These are phyloP conservation scores for Noccaea bulbosa DNA, from an alignment of 345 rosid genomes.

Conservation along the genomic window DNA sequence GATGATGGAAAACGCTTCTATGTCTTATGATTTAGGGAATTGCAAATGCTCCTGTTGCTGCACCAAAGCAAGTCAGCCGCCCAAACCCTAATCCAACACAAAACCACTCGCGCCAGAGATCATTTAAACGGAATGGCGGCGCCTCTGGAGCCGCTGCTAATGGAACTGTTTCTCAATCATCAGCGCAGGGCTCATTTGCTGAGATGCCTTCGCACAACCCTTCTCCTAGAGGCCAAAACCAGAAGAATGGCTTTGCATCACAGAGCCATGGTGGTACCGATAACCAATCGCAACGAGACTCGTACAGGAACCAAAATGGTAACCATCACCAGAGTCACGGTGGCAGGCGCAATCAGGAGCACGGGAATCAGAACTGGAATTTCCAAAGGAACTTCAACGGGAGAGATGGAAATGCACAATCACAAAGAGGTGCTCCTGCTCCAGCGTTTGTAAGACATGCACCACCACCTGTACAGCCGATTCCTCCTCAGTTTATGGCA, in stretches of 20 bases:
- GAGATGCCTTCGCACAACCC: slow-evolving; percentile 35
- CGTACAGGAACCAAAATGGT: slow-evolving; percentile 69
- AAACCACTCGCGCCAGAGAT: slow-evolving; percentile 40
- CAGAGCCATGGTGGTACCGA: slow-evolving; percentile 59
- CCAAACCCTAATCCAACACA: slow-evolving; percentile 29
- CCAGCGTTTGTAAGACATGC: slow-evolving; percentile 66
- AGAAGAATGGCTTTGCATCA: slow-evolving; percentile 57
- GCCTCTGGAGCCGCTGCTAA: slow-evolving; percentile 36
- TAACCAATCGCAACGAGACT: slow-evolving; percentile 65
- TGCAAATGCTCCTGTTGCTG: slow-evolving; percentile 40
- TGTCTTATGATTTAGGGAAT: slow-evolving; percentile 29
- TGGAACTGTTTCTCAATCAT: slow-evolving; percentile 40
- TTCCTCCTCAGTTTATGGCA: slow-evolving; percentile 55
- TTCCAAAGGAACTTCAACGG: slow-evolving; percentile 57
- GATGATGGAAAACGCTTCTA: slow-evolving; percentile 8
- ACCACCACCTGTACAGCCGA: slow-evolving; percentile 59
- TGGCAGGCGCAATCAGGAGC: slow-evolving; percentile 77
- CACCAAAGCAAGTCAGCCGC: slow-evolving; percentile 32
- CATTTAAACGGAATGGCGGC: slow-evolving; percentile 40
- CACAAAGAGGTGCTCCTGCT: slow-evolving; percentile 55
- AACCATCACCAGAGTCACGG: slow-evolving; percentile 73
- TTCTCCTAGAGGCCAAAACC: slow-evolving; percentile 45
- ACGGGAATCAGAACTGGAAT: slow-evolving; percentile 66
- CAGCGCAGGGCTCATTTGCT: slow-evolving; percentile 25
- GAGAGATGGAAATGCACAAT: slow-evolving; percentile 68